Base-by-base conservation (phyloP, 2,329 filamentous ascomycete genomes). In the Ophiostoma sp. region DNA sequence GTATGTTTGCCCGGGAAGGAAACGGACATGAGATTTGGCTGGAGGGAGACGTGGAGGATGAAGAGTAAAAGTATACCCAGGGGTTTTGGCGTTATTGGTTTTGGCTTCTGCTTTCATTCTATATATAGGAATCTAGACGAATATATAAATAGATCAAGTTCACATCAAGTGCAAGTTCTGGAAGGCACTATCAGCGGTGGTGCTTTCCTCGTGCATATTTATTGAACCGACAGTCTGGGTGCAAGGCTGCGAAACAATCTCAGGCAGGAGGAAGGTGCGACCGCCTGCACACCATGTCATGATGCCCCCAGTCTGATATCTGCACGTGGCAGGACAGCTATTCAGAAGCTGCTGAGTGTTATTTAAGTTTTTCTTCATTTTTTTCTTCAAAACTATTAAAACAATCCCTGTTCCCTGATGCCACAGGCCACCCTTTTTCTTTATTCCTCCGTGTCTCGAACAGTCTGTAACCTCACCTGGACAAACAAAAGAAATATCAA, bases 11-110 rank as follows among this genome's bases (percentile, higher is more conserved):
- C 8, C 78, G 77, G 66, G 87, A 89, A 72, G 87, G 87, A 0
- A 79, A 87, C 73, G 87, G 87, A 0, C 86, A 89, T 74, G 87
- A 89, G 75, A 84, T 89, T 63, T 81, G 86, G 80, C 75, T 89
- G 1, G 84, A 87, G 41, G 87, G 86, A 0, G 87, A 89, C 71
- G 81, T 84, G 41, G 83, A 83, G 44, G 79, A 79, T 0, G 75
- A 76, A 0, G 74, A 75, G 6, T 67, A 16, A 44, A 16, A 36
- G 27, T 60, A 60, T 60, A 60, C 55, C 55, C 55, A 60, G 27
- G 55, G 27, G n/a, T 11, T 60, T 60, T n/a, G 40, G 58, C 16
- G 58, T 63, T 63, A 38, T 47, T 62, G 27, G 12, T 40, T 58
- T 38, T 38, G 4, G 5, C 8, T 16, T 27, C 27, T 55, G n/a